These are phyloP conservation scores for Schizochytrium sp. DNA, from an alignment of 108 stramenopile genomes.

Conservation along the genomic window DNA sequence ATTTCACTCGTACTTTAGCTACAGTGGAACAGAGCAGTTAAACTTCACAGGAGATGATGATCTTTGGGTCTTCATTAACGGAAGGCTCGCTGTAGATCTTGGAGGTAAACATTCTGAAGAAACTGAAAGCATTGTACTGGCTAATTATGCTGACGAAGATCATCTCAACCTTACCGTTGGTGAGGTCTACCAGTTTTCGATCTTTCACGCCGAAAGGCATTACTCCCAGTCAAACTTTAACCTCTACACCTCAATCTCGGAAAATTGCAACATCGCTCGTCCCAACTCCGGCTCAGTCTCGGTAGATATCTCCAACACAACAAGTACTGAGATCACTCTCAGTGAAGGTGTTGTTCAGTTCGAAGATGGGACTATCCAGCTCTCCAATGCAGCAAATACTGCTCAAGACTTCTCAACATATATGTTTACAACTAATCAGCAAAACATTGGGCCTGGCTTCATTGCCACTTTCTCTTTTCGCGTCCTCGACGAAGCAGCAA, in stretches of 20 bases:
- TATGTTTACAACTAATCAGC: background rate
- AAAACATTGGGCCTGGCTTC: slow-evolving; percentile 33
- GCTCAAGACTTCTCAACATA: background rate
- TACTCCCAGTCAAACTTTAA: background rate
- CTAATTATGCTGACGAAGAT: background rate
- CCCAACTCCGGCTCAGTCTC: background rate
- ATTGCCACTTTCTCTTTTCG: slow-evolving; percentile 36
- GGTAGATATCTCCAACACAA: too few relatives aligned
- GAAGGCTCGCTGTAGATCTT: background rate
- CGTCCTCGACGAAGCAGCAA: background rate
- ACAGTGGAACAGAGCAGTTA: background rate
- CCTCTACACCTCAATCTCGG: background rate
- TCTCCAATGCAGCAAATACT: background rate
- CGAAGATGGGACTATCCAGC: too few relatives aligned
- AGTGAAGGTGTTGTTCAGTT: too few relatives aligned
- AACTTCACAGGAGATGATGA: background rate
- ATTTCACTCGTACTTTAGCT: slow-evolving; percentile 33
- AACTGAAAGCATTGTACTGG: background rate
- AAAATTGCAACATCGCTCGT: slow-evolving; percentile 22
- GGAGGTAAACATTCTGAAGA: background rate
- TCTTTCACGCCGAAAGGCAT: slow-evolving; percentile 13
- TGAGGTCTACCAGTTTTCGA: background rate
- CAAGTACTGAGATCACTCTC: too few relatives aligned
- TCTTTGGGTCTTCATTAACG: slow-evolving; percentile 32
- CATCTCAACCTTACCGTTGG: background rate